phyloP scores from a whole-genome alignment of 75 land plant genomes.

The Selaginella tamariscina region DNA sequence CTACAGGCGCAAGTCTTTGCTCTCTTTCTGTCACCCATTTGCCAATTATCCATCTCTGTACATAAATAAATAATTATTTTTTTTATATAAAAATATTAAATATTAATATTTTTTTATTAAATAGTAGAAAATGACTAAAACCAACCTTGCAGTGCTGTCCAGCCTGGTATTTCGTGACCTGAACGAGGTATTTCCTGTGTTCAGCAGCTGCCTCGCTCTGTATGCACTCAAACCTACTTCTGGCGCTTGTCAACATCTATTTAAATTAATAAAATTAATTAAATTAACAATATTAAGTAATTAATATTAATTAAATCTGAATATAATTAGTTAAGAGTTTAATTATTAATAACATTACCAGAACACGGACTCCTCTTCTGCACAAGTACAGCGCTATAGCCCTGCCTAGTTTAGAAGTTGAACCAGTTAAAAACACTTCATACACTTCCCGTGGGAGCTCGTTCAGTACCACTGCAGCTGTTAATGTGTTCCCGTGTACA shows the following conservation, averaged over 20 bases:
- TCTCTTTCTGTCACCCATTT: constrained; percentile 26
- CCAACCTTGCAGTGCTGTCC: constrained; percentile 27
- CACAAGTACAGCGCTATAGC: constrained; percentile 88
- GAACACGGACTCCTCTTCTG: constrained; percentile 43
- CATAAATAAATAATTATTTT: neutral
- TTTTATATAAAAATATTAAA: too few relatives aligned
- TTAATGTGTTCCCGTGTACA: constrained; percentile 90
- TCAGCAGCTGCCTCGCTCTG: constrained; percentile 20
- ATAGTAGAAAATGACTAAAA: too few relatives aligned
- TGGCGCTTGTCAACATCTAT: constrained; percentile 38
- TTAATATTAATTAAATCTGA: too few relatives aligned
- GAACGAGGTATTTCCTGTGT: constrained; percentile 19
- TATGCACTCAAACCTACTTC: constrained; percentile 24
- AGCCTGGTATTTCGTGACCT: constrained; percentile 31
- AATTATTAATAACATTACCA: constrained; percentile 29
- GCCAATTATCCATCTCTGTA: constrained; percentile 37
- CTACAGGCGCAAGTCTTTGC: constrained; percentile 30
- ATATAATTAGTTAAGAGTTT: neutral
- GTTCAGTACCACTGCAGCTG: constrained; percentile 73
- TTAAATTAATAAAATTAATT: too few relatives aligned
- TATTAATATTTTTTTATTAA: too few relatives aligned
- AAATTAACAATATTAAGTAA: too few relatives aligned
- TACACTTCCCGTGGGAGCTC: constrained; percentile 50
- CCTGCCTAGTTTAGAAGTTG: constrained; percentile 90
- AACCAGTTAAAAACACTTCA: constrained; percentile 88